Percentiles rank a stretch among this genome's conserved stretches.
These are phyloP conservation scores for Citrus maxima DNA, from an alignment of 345 rosid species.

Conservation along the genomic window DNA sequence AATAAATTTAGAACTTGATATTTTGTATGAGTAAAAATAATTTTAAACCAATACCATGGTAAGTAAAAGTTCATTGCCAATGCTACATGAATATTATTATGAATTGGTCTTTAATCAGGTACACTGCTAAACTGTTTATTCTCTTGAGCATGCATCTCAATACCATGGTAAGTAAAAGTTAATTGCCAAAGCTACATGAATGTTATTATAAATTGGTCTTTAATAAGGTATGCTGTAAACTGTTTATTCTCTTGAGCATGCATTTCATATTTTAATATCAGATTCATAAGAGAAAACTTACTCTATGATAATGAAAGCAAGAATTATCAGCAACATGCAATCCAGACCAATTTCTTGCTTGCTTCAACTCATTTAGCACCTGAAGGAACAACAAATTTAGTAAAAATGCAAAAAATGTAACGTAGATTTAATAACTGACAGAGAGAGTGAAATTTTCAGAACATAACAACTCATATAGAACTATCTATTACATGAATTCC, in stretches of 20 bases:
- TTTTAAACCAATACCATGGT: background rate
- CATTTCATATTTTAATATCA: background rate
- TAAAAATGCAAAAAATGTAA: slow-evolving; percentile 8
- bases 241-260: background rate
- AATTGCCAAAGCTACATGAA: background rate
- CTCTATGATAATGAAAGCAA: slow-evolving; percentile 85
- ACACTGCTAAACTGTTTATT: background rate
- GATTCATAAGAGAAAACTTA: slow-evolving; percentile 34
- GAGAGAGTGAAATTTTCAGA: background rate
- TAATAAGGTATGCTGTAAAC: background rate
- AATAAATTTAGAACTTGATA: background rate
- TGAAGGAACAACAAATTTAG: slow-evolving; percentile 24
- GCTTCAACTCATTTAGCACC: slow-evolving; percentile 70
- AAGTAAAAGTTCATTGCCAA: background rate
- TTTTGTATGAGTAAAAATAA: background rate
- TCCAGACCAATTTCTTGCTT: slow-evolving; percentile 71
- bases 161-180: background rate
- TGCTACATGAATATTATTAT: background rate
- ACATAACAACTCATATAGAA: background rate
- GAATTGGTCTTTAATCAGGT: background rate
- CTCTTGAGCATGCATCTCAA: no score
- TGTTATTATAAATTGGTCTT: background rate
- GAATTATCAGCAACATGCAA: slow-evolving; percentile 86
- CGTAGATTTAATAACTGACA: background rate
- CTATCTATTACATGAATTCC: background rate